These are phyloP conservation scores for Ustulina deusta DNA, from an alignment of 2,329 filamentous ascomycete genomes.

Conservation along the genomic window DNA sequence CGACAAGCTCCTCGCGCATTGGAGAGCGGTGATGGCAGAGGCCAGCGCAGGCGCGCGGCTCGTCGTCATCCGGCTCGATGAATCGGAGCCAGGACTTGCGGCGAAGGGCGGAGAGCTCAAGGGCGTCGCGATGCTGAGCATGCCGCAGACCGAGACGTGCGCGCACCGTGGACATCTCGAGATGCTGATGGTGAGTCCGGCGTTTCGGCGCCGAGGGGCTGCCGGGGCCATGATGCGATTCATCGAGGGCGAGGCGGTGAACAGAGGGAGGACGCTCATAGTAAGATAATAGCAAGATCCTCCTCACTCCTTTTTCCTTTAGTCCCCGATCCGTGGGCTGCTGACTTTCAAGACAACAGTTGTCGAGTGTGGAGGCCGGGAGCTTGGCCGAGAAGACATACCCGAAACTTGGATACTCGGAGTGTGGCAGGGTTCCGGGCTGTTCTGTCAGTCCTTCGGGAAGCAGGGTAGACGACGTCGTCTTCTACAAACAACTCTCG, in stretches of 20 bases:
- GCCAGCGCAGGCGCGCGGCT: conserved; percentile 55
- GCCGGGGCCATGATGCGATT: conserved; percentile 63
- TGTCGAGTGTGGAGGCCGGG: conserved; percentile 65
- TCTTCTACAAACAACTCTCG: conserved; percentile 69
- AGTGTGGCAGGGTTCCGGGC: conserved; percentile 66
- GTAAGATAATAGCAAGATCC: conserved; percentile 50
- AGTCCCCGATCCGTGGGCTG: neutral
- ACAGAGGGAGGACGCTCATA: conserved; percentile 63
- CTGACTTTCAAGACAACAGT: conserved; percentile 49
- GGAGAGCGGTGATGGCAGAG: conserved; percentile 21
- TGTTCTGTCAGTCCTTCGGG: conserved; percentile 64
- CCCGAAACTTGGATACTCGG: conserved; percentile 66
- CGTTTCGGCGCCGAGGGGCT: conserved; percentile 63
- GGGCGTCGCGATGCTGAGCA: conserved; percentile 67
- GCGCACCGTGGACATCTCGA: conserved; percentile 67
- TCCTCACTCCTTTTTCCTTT: no score
- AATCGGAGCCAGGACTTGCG: conserved; percentile 50
- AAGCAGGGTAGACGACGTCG: conserved; percentile 63
- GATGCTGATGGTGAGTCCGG: conserved; percentile 68
- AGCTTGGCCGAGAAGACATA: conserved; percentile 66
- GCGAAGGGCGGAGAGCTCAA: conserved; percentile 54
- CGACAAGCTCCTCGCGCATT: conserved; percentile 22
- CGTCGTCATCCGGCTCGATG: conserved; percentile 65
- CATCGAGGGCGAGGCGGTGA: conserved; percentile 67
- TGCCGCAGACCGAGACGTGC: conserved; percentile 67